These are phyloP conservation scores for Trichophyton benhamiae DNA, from an alignment of 2,329 filamentous ascomycete species.

Conservation along the genomic window DNA sequence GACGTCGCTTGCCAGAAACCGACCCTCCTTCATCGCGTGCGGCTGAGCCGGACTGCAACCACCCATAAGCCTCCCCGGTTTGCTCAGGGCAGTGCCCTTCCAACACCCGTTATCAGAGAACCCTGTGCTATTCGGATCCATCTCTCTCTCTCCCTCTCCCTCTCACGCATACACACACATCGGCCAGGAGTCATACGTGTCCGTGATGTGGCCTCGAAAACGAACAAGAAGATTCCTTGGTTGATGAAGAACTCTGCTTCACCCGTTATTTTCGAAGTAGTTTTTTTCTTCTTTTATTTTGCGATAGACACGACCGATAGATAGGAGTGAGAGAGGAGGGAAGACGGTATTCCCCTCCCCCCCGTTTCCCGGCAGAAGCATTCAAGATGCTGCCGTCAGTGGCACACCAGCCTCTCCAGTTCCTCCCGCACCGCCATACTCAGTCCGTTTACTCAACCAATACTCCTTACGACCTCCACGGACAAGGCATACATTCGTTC, in stretches of 20 bases:
- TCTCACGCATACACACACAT: no score
- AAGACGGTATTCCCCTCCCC: neutral
- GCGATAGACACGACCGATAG: neutral
- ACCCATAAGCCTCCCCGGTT: neutral
- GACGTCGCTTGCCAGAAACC: neutral
- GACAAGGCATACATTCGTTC: slow-evolving; percentile 16
- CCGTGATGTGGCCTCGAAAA: slow-evolving; percentile 37
- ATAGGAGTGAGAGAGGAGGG: neutral
- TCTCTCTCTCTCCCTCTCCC: neutral
- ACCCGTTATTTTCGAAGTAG: neutral
- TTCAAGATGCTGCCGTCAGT: slow-evolving; percentile 39
- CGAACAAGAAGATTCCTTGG: slow-evolving; percentile 32
- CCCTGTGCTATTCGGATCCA: no score
- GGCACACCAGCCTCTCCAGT: slow-evolving; percentile 30
- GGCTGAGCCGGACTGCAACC: neutral
- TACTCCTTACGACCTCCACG: slow-evolving; percentile 23
- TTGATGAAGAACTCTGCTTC: slow-evolving; percentile 16
- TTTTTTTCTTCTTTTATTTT: neutral
- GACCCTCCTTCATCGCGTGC: neutral
- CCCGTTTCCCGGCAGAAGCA: neutral
- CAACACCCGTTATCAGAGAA: neutral
- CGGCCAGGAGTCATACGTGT: slow-evolving; percentile 5
- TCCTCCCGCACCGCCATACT: slow-evolving; percentile 30
- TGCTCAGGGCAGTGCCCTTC: neutral
- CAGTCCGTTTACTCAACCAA: slow-evolving; percentile 22